Evolutionary conservation across 2,329 filamentous ascomycete genomes (phyloP), one percentile per base, ranked within the genome.

Genomic region (Diaporthe citrichinensis): DNA sequence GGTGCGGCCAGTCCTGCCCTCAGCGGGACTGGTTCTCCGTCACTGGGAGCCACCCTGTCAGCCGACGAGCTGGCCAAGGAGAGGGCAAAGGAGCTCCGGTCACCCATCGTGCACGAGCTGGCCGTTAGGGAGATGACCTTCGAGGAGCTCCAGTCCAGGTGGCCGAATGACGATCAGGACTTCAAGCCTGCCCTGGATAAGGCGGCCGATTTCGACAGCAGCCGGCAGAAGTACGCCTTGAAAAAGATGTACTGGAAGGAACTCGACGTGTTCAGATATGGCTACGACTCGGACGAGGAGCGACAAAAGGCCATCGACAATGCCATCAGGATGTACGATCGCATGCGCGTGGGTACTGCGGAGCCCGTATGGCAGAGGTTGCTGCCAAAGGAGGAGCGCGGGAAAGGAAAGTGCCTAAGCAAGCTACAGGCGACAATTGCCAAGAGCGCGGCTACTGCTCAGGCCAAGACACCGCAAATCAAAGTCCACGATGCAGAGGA

Each of bases 321-420:
- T 78, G 91, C 91, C 20, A 86, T 92, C 74, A 88, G 86, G 76
- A 84, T 88, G 72, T 93, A 89, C 77, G 91, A 93, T 81, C 90
- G 88, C 80, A 86, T 90, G 81, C 86, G 91, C 51, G 78, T 93
- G 41, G 88, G 87, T 9, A 84, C 87, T 2, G 87, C 87, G 1
- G 90, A 92, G 74, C 87, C 88, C 0, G 87, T 90, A 71, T 93
- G 91, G 91, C 89, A 93, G 79, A 88, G 86, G 77, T 83, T 93
- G n/a, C 83, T 92, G 15, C 87, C 89, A 7, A 86, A 85, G 77
- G 86, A 89, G 62, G 90, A 93, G 73, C 86, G 91, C 69, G 90
- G 90, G 71, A 89, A 88, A 73, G 91, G 91, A 71, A 92, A 89
- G 69, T 89, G 88, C 69, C 83, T 93, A 46, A 93, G 91, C 83